phyloP scores from a whole-genome alignment of 495 filamentous ascomycete species.

The Diplogelasinospora grovesii region DNA sequence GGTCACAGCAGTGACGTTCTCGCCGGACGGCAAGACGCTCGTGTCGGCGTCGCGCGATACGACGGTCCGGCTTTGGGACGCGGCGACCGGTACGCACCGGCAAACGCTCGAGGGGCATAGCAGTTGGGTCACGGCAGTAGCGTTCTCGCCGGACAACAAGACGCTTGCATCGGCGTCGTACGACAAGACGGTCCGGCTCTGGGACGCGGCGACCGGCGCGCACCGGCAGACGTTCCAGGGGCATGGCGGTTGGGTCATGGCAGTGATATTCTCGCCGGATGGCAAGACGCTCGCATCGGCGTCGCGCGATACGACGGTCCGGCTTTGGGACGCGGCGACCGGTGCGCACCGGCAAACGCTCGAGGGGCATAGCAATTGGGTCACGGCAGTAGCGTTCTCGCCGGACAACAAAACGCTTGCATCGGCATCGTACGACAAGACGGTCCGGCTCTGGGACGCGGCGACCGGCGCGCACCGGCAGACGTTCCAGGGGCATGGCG shows the following conservation, averaged over 20 bases:
- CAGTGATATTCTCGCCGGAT: constrained; percentile 33
- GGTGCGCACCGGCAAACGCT: background rate
- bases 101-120: no score
- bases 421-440: constrained; percentile 25
- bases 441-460: constrained; percentile 29
- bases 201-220: no score
- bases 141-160: no score
- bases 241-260: constrained; percentile 9
- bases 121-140: no score
- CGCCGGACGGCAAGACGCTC: no score
- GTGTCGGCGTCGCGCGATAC: no score
- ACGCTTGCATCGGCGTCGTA: no score
- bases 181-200: no score
- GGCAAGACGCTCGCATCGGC: constrained; percentile 8
- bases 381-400: constrained; percentile 1
- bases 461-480: constrained; percentile 9
- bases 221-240: no score
- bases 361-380: background rate
- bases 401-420: constrained; percentile 15
- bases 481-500: background rate
- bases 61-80: no score
- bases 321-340: background rate
- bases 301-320: background rate
- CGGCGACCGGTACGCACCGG: no score
- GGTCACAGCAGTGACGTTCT: no score